phyloP scores from a whole-genome alignment of 129 eudicot species.

The Kitagawia praeruptora region DNA sequence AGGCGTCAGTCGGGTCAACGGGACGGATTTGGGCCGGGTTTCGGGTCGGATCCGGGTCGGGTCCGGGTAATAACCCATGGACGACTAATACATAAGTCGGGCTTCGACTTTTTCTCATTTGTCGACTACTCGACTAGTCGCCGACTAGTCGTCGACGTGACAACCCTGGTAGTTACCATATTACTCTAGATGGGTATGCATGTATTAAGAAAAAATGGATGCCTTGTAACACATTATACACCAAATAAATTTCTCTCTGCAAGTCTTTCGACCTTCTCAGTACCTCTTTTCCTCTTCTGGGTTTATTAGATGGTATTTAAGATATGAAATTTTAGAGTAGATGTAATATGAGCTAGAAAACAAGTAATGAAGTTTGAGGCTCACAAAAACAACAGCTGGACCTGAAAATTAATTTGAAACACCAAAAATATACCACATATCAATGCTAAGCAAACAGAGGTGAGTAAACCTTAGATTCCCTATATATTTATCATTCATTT shows the following conservation, averaged over 20 bases:
- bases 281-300: not conserved
- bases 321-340: not conserved
- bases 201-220: not conserved
- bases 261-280: not conserved
- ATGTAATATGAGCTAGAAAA: not conserved
- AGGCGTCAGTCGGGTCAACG: too few relatives aligned
- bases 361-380: not conserved
- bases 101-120: too few relatives aligned
- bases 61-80: too few relatives aligned
- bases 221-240: not conserved
- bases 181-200: not conserved
- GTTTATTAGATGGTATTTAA: not conserved
- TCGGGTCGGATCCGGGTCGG: too few relatives aligned
- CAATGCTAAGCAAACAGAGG: not conserved
- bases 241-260: too few relatives aligned
- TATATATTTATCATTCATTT: not conserved
- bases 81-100: too few relatives aligned
- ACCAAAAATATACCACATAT: not conserved
- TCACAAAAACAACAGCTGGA: not conserved
- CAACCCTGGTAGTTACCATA: too few relatives aligned
- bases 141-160: too few relatives aligned
- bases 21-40: too few relatives aligned
- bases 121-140: too few relatives aligned
- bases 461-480: not conserved
- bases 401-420: not conserved